Evolutionary conservation across 176 grass and related monocot genomes (phyloP).

Genomic region (Bromus sterilis): DNA sequence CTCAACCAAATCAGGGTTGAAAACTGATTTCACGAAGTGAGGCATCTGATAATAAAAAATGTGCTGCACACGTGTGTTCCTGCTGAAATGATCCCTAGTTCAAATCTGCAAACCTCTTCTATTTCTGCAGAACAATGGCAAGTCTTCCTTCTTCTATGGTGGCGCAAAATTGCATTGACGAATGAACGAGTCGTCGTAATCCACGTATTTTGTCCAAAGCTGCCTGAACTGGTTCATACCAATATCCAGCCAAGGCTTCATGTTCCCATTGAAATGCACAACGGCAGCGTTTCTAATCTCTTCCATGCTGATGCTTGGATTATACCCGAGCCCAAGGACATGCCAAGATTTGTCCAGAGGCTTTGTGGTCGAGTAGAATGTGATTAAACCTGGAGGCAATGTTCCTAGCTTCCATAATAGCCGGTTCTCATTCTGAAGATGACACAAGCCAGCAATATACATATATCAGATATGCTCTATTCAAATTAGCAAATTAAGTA

Average conservation of each 20-base stretch:
- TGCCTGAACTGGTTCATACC: conserved; percentile 91
- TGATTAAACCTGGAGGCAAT: conserved; percentile 84
- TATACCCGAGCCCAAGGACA: conserved; percentile 93
- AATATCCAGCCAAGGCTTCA: conserved; percentile 99
- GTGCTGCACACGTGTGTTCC: neutral
- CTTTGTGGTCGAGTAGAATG: conserved; percentile 98
- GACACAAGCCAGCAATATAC: neutral
- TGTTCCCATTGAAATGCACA: conserved; percentile 98
- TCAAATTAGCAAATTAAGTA: neutral
- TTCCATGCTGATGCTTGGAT: conserved; percentile 97
- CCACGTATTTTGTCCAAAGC: conserved; percentile 88
- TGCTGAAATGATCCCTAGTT: neutral
- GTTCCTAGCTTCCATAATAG: conserved; percentile 96
- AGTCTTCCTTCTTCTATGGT: conserved; percentile 14
- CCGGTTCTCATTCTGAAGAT: conserved; percentile 83
- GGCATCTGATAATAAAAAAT: neutral
- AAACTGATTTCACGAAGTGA: neutral
- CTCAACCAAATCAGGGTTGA: neutral
- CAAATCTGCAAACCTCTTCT: neutral
- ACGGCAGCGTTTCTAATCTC: conserved; percentile 95
- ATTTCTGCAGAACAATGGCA: neutral
- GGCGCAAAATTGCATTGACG: conserved; percentile 87
- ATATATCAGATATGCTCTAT: neutral
- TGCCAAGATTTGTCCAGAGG: conserved; percentile 96
- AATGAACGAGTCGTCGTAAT: conserved; percentile 66